Conservation (phyloP, 2,329 filamentous ascomycete genomes). For the Alternaria sp. region DNA sequence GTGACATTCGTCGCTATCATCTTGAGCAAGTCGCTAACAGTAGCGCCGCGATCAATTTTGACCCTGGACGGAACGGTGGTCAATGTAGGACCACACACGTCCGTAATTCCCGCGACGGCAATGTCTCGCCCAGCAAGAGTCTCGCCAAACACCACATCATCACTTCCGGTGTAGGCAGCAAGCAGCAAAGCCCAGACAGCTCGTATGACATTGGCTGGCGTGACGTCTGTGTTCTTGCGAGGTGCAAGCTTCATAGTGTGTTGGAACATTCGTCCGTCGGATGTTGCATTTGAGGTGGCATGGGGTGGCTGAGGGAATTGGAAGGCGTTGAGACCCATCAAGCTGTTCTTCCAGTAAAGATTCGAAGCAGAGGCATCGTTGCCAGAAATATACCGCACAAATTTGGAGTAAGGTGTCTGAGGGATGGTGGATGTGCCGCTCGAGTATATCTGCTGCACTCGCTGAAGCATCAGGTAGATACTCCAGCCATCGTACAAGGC, state of each 20-base stretch:
- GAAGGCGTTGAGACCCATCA: constrained; percentile 31
- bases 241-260: constrained; percentile 31
- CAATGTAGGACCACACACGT: constrained; percentile 47
- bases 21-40: constrained; percentile 33
- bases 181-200: constrained; percentile 37
- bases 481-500: constrained; percentile 51
- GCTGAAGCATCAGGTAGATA: constrained; percentile 37
- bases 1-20: constrained; percentile 25
- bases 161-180: constrained; percentile 21
- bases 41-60: constrained; percentile 29
- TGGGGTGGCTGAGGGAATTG: constrained; percentile 43
- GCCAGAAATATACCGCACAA: constrained; percentile 42
- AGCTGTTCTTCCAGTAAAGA: constrained; percentile 43
- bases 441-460: constrained; percentile 35
- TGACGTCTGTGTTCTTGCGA: constrained; percentile 37
- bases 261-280: constrained; percentile 31
- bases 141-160: constrained; percentile 33
- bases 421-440: constrained; percentile 19
- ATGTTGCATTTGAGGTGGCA: constrained; percentile 20
- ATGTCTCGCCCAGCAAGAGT: constrained; percentile 47
- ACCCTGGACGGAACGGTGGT: constrained; percentile 49
- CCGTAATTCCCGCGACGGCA: constrained; percentile 39
- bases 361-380: constrained; percentile 25
- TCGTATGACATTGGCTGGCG: constrained; percentile 28
- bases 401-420: constrained; percentile 37